Conservation (phyloP, 768 basidiomycete species). For the Gymnopilus dilepis region DNA sequence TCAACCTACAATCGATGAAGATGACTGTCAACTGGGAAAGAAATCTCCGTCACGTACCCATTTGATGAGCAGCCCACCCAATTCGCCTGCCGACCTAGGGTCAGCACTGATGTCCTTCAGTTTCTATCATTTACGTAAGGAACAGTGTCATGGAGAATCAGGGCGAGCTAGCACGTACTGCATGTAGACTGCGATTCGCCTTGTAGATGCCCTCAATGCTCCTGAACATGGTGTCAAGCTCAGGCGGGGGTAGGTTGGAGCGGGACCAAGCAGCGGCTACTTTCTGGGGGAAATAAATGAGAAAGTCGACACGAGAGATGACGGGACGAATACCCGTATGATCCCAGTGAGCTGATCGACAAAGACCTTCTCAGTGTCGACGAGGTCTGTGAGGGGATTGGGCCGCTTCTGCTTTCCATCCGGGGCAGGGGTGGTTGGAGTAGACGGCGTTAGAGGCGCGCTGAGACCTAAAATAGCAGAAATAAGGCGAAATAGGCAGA, state of each 20-base stretch:
- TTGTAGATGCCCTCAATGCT: slow-evolving; percentile 92
- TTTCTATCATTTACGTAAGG: slow-evolving; percentile 59
- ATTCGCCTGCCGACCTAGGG: slow-evolving; percentile 90
- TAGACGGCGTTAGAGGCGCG: slow-evolving; percentile 41
- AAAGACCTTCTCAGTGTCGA: slow-evolving; percentile 92
- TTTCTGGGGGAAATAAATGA: slow-evolving; percentile 58
- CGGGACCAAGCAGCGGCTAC: slow-evolving; percentile 98
- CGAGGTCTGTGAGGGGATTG: slow-evolving; percentile 90
- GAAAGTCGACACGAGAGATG: background rate
- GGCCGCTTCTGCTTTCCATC: slow-evolving; percentile 56
- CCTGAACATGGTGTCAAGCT: slow-evolving; percentile 94
- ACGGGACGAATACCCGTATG: slow-evolving; percentile 71
- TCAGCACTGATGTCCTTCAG: slow-evolving; percentile 92
- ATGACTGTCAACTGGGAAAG: slow-evolving; percentile 19
- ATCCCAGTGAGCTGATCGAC: slow-evolving; percentile 89
- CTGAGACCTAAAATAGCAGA: slow-evolving; percentile 27
- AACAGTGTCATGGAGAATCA: slow-evolving; percentile 11
- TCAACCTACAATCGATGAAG: slow-evolving; percentile 68
- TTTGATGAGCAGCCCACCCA: slow-evolving; percentile 95
- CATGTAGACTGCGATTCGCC: slow-evolving; percentile 81
- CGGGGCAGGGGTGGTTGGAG: slow-evolving; percentile 34
- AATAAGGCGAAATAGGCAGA: slow-evolving; percentile 5
- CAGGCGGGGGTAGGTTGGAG: slow-evolving; percentile 89
- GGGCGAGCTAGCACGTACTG: slow-evolving; percentile 48
- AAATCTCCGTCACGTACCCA: slow-evolving; percentile 69